phyloP scores from a whole-genome alignment of 352 stramenopile genomes.

The Phytophthora ramorum region DNA sequence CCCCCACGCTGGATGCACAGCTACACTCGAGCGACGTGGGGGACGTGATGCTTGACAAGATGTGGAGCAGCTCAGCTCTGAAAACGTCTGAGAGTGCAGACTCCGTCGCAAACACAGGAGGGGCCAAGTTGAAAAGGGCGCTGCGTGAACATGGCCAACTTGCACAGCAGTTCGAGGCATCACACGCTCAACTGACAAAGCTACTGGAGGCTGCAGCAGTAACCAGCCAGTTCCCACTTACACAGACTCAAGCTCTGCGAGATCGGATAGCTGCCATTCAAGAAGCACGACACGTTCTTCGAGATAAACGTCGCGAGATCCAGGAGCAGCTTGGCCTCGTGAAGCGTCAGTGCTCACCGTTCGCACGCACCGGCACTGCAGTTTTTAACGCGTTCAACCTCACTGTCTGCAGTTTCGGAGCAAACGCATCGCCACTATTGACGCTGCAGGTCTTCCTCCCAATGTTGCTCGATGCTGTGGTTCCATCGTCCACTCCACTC shows the following conservation, averaged over 20 bases:
- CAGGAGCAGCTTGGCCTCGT: slow-evolving; percentile 23
- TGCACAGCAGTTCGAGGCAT: slow-evolving; percentile 19
- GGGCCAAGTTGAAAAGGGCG: slow-evolving; percentile 36
- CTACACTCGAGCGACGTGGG: slow-evolving; percentile 38
- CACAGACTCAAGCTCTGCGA: slow-evolving; percentile 46
- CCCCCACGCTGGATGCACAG: slow-evolving; percentile 45
- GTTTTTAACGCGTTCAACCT: slow-evolving; percentile 59
- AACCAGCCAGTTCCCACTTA: slow-evolving; percentile 51
- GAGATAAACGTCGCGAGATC: slow-evolving; percentile 22
- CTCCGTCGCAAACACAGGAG: neutral
- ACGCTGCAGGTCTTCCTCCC: slow-evolving; percentile 43
- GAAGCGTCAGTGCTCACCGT: slow-evolving; percentile 8
- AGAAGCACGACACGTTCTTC: slow-evolving; percentile 29
- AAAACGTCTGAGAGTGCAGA: neutral
- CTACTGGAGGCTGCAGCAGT: slow-evolving; percentile 51
- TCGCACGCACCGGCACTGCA: slow-evolving; percentile 39
- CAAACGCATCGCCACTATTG: slow-evolving; percentile 25
- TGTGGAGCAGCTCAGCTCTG: slow-evolving; percentile 39
- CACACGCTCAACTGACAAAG: slow-evolving; percentile 40
- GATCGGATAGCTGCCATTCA: slow-evolving; percentile 33
- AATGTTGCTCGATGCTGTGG: slow-evolving; percentile 32
- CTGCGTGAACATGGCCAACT: slow-evolving; percentile 41
- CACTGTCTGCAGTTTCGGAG: neutral
- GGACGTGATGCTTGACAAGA: slow-evolving; percentile 52
- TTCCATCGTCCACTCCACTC: neutral